These are phyloP conservation scores for Xanthoconium stramineum DNA, from an alignment of 768 basidiomycete genomes.

Conservation along the genomic window DNA sequence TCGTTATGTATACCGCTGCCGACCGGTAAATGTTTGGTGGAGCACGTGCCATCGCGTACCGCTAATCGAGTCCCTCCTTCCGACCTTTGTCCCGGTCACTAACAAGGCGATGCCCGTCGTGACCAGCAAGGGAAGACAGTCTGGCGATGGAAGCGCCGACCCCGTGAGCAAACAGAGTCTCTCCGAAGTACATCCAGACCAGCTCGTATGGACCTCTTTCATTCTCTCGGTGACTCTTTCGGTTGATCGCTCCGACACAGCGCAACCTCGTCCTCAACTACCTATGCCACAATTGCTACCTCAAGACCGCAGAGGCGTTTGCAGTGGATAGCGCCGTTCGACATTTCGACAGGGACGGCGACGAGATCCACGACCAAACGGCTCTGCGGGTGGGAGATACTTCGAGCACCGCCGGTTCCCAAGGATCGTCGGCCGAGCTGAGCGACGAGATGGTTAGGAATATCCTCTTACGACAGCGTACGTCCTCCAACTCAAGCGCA, in stretches of 20 bases:
- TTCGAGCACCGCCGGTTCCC: constrained; percentile 1
- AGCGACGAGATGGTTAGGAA: constrained; percentile 42
- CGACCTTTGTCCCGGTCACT: neutral
- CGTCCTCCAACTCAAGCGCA: constrained; percentile 12
- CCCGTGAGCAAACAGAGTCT: constrained; percentile 21
- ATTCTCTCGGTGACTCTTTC: neutral
- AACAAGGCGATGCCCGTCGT: constrained; percentile 16
- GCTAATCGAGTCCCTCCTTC: neutral
- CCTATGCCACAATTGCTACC: constrained; percentile 70
- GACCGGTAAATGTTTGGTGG: neutral
- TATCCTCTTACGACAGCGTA: constrained; percentile 56
- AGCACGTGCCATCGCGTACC: constrained; percentile 15
- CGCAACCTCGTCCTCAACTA: constrained; percentile 72
- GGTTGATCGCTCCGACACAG: constrained; percentile 34
- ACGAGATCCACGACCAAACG: constrained; percentile 43
- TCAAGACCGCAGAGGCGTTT: constrained; percentile 68
- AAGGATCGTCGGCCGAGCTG: constrained; percentile 22
- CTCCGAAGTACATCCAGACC: constrained; percentile 38
- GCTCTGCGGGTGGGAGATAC: constrained; percentile 19
- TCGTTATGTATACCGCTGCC: neutral
- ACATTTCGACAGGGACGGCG: constrained; percentile 67
- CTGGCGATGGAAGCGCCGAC: constrained; percentile 3
- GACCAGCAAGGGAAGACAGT: constrained; percentile 18
- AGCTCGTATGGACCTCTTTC: constrained; percentile 36
- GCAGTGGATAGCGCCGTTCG: constrained; percentile 57